These are phyloP conservation scores for Sugiyamaella lignohabitans DNA, from an alignment of 805 yeast species.

Conservation along the genomic window DNA sequence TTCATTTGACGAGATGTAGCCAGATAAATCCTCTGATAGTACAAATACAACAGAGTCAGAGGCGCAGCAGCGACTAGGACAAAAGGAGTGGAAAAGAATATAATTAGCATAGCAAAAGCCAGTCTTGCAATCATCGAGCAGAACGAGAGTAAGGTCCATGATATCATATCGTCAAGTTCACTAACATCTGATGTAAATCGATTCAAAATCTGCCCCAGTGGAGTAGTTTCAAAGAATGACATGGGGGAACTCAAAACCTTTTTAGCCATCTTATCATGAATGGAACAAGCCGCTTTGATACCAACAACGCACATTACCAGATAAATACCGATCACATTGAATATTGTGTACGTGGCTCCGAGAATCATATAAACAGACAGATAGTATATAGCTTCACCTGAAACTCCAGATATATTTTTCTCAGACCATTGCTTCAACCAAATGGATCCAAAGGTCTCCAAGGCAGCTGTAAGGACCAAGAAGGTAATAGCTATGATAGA, in stretches of 20 bases:
- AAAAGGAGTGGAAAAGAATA: slow-evolving; percentile 80
- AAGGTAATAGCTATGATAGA: slow-evolving; percentile 30
- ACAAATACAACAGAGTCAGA: slow-evolving; percentile 50
- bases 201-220: slow-evolving; percentile 82
- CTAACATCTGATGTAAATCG: slow-evolving; percentile 84
- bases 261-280: slow-evolving; percentile 65
- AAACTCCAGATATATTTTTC: slow-evolving; percentile 44
- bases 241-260: slow-evolving; percentile 79
- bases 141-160: slow-evolving; percentile 31
- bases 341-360: slow-evolving; percentile 40
- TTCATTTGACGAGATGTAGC: slow-evolving; percentile 68
- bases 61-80: slow-evolving; percentile 68
- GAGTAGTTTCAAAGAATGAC: slow-evolving; percentile 90
- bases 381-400: slow-evolving; percentile 58
- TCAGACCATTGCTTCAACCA: slow-evolving; percentile 86
- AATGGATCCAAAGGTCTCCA: slow-evolving; percentile 58
- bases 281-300: slow-evolving; percentile 5
- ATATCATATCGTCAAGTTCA: slow-evolving; percentile 69
- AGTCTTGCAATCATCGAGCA: slow-evolving; percentile 32
- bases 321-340: slow-evolving; percentile 40
- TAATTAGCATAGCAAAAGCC: slow-evolving; percentile 63
- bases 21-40: slow-evolving; percentile 62
- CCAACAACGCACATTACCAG: slow-evolving; percentile 44
- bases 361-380: slow-evolving; percentile 63
- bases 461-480: slow-evolving; percentile 45